Conservation (phyloP, 495 filamentous ascomycete genomes). For the Podospora fimiseda region DNA sequence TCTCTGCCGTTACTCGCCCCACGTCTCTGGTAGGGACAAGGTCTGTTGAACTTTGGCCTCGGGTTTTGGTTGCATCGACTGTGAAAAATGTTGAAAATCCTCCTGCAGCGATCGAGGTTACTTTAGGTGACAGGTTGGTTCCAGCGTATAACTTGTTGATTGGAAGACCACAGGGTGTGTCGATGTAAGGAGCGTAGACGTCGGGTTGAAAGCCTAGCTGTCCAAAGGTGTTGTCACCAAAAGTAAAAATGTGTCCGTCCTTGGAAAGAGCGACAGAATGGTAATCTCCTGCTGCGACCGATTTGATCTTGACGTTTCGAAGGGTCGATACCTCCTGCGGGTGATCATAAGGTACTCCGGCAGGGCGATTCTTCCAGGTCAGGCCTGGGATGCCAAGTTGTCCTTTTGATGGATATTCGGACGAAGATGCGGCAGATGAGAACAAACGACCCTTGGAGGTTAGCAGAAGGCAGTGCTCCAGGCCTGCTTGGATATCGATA, state of each 20-base stretch:
- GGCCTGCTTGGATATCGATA: slow-evolving; percentile 62
- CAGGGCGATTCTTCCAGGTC: slow-evolving; percentile 69
- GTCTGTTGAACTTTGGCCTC: background rate
- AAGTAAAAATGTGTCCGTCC: slow-evolving; percentile 72
- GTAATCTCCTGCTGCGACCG: slow-evolving; percentile 78
- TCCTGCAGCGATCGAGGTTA: slow-evolving; percentile 74
- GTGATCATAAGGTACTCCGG: slow-evolving; percentile 69
- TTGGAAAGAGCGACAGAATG: slow-evolving; percentile 75
- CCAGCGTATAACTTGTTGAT: slow-evolving; percentile 64
- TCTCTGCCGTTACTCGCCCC: slow-evolving; percentile 59
- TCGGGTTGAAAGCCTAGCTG: slow-evolving; percentile 74
- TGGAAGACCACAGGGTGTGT: slow-evolving; percentile 62
- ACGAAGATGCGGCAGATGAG: slow-evolving; percentile 70
- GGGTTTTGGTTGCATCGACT: slow-evolving; percentile 60
- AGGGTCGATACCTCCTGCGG: slow-evolving; percentile 59
- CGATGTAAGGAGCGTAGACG: slow-evolving; percentile 52
- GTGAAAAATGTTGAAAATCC: slow-evolving; percentile 81
- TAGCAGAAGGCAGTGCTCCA: slow-evolving; percentile 78
- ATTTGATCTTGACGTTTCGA: slow-evolving; percentile 51
- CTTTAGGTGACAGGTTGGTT: slow-evolving; percentile 49
- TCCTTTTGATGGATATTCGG: slow-evolving; percentile 70
- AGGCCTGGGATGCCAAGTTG: slow-evolving; percentile 83
- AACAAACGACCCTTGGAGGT: slow-evolving; percentile 85
- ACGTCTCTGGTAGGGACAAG: slow-evolving; percentile 31
- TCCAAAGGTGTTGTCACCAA: slow-evolving; percentile 84